Base-by-base conservation (phyloP, 352 stramenopile genomes). In the Globisporangium heterothallicum region DNA sequence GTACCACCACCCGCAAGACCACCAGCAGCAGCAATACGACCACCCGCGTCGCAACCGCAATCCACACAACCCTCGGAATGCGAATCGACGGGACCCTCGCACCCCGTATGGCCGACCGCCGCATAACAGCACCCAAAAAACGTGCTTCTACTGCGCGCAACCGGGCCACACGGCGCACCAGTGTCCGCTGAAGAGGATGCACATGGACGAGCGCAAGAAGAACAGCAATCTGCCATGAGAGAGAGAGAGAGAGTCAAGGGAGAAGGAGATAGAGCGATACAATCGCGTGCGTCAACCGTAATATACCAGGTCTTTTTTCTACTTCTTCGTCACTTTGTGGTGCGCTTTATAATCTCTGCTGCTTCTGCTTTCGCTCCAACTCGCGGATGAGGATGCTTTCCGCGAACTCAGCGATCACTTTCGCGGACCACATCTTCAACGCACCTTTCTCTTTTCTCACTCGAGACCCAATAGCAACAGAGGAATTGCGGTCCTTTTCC, bases 321-420 rank as follows among this genome's bases (percentile, higher is more conserved):
- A n/a, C n/a, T n/a, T n/a, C n/a, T n/a, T n/a, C n/a, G n/a, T n/a
- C n/a, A n/a, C n/a, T n/a, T 34, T 34, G 29, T 34, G 29, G 6
- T 34, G 29, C 10, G 29, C 29, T 34, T 10, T 34, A 34, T 10
- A 34, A 34, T 34, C 29, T 12, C 29, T 8, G 16, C 30, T 36
- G 30, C 30, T 36, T 36, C 6, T 52, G 21, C 8, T 59, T 52
- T n/a, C 24, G 26, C 8, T 58, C 56, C 26, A 58, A 25, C 51
- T 70, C 61, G 42, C 12, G 59, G 32, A 60, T 22, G 14, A 64
- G 64, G 27, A 84, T 59, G 38, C 72, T 72, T 46, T 86, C 68
- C 1, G 72, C 72, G 40, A 78, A 87, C 52, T 87, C 70, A 16
- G 64, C 59, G 25, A 84, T 68, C 35, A 65, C 70, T 6, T 68